Evolutionary conservation across 1,139 yeast genomes (phyloP).

Genomic region (Citeromyces siamensis): DNA sequence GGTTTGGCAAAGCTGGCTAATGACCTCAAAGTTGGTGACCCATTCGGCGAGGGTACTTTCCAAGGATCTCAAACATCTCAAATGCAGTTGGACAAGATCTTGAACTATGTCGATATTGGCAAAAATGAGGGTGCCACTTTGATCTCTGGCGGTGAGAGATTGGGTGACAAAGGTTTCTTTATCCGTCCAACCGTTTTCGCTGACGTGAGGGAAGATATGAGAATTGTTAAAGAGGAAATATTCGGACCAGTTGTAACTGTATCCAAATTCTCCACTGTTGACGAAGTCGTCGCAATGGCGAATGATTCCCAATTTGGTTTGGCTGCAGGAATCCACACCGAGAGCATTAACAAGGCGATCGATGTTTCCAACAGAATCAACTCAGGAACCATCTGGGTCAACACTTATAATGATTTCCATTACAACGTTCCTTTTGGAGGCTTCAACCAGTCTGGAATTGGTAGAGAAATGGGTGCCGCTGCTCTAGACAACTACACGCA

Average conservation of each 20-base stretch:
- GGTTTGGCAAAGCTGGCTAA: constrained; percentile 48
- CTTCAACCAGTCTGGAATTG: constrained; percentile 64
- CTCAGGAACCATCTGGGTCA: constrained; percentile 71
- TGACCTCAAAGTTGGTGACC: constrained; percentile 55
- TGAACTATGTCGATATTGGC: constrained; percentile 61
- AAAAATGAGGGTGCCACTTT: constrained; percentile 57
- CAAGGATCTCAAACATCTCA: constrained; percentile 70
- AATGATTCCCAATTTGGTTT: constrained; percentile 67
- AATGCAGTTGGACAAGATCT: constrained; percentile 58
- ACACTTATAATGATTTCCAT: constrained; percentile 66
- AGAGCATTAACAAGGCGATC: constrained; percentile 35
- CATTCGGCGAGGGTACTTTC: constrained; percentile 51
- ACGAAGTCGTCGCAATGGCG: constrained; percentile 51
- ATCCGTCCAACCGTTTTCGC: constrained; percentile 57
- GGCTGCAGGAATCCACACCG: constrained; percentile 71
- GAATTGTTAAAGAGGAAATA: constrained; percentile 54
- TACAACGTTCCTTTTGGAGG: constrained; percentile 71
- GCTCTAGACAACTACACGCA: constrained; percentile 65
- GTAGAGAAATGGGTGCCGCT: constrained; percentile 72
- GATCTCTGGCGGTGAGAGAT: constrained; percentile 58
- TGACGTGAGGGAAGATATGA: constrained; percentile 46
- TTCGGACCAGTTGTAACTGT: constrained; percentile 68
- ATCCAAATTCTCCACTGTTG: constrained; percentile 48
- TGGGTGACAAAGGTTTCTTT: constrained; percentile 50
- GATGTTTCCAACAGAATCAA: constrained; percentile 47